phyloP scores from a whole-genome alignment of 192 early-diverging fungal genomes.

The Fimicolochytrium jonesii region DNA sequence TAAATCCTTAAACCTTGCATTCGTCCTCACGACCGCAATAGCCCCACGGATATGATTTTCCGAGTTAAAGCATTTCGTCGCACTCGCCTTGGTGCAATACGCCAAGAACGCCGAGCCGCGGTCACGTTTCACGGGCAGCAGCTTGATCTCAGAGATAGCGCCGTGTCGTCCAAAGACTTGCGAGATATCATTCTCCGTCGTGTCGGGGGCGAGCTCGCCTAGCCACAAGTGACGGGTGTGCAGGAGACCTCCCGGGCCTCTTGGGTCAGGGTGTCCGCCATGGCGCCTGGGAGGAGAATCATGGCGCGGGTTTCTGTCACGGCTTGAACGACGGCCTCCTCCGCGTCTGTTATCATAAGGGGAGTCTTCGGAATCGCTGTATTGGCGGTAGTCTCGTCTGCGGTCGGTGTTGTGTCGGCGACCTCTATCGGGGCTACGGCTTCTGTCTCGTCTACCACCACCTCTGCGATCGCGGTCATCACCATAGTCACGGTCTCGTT shows the following conservation, averaged over 20 bases:
- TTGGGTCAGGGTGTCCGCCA: background rate
- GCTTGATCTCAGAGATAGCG: slow-evolving; percentile 21
- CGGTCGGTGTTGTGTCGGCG: background rate
- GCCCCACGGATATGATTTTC: slow-evolving; percentile 7
- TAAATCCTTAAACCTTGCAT: slow-evolving; percentile 10
- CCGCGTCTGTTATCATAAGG: background rate
- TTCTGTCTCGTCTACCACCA: slow-evolving; percentile 8
- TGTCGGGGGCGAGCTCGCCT: slow-evolving; percentile 18
- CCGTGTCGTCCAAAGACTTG: slow-evolving; percentile 19
- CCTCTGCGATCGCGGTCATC: slow-evolving; percentile 11
- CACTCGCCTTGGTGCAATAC: slow-evolving; percentile 16
- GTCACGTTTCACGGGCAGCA: slow-evolving; percentile 14
- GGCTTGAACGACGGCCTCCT: background rate
- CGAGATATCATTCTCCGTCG: slow-evolving; percentile 11
- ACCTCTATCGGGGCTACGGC: slow-evolving; percentile 15
- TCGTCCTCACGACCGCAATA: background rate
- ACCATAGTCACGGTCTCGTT: background rate
- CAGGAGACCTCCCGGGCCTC: background rate
- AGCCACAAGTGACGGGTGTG: slow-evolving; percentile 25
- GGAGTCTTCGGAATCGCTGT: slow-evolving; percentile 21
- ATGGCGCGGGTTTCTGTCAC: background rate
- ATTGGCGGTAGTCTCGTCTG: slow-evolving; percentile 6
- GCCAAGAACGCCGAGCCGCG: slow-evolving; percentile 13
- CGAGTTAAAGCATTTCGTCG: slow-evolving; percentile 7
- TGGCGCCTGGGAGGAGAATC: background rate